A percentile compares a stretch with the other conserved stretches of the same genome.
These are phyloP conservation scores for Phialocephala sp. DNA, from an alignment of 2,329 filamentous ascomycete species.

Conservation along the genomic window DNA sequence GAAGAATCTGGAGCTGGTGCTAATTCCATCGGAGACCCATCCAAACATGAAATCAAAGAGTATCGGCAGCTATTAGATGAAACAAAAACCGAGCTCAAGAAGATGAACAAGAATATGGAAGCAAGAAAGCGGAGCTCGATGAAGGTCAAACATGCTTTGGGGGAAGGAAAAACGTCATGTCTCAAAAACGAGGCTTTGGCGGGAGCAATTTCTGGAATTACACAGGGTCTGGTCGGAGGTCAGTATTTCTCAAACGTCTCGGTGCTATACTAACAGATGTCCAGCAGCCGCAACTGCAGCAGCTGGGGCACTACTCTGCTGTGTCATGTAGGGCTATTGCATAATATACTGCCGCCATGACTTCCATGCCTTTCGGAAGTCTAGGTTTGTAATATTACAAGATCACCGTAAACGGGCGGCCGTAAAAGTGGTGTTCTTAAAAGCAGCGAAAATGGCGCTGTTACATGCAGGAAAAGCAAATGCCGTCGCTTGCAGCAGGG, in stretches of 20 bases:
- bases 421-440: background rate
- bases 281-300: background rate
- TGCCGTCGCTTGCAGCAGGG: background rate
- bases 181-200: background rate
- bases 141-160: background rate
- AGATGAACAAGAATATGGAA: background rate
- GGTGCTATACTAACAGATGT: background rate
- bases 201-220: background rate
- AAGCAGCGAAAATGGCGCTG: background rate
- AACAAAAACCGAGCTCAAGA: background rate
- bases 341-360: background rate
- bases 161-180: background rate
- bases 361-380: background rate
- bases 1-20: background rate
- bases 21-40: background rate
- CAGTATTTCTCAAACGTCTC: background rate
- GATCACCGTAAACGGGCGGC: too few species aligned
- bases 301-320: background rate
- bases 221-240: background rate
- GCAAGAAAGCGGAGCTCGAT: background rate
- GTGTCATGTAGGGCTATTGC: background rate
- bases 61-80: background rate
- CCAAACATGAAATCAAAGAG: background rate
- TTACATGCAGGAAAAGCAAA: background rate
- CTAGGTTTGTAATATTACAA: too few species aligned